Evolutionary conservation across 768 basidiomycete genomes (phyloP), one percentile per base, ranked within the genome.

Genomic region (Termitomyces sp.): DNA sequence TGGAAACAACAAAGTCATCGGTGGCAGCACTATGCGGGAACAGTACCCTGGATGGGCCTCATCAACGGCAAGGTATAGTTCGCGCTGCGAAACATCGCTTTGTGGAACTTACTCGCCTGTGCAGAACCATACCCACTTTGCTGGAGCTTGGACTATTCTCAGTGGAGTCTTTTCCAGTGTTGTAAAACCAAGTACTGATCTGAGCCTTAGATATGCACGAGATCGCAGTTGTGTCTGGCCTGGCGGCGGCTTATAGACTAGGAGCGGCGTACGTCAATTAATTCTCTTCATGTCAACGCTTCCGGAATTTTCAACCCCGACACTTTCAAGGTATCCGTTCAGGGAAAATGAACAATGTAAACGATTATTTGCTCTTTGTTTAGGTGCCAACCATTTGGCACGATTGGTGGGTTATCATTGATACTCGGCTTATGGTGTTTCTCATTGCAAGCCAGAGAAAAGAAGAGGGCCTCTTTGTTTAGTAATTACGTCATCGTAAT

Each of bases 1-100:
- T 79, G 77, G 78, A 79, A 79, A 62, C 78, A 79, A 62, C 77
- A 77, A 62, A 74, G 74, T 49, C 76, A 79, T 59, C 71, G 76
- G 22, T 79, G 77, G 77, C 76, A 78, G 62, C 73, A 74, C 55
- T 74, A 72, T 54, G 68, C 67, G 17, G 64, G 67, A 6, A 70
- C 69, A 3, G 70, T 74, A 17, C 72, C 72, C 12, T 70, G 69
- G 70, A 70, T 74, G 70, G 67, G 67, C 55, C 61, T 69, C 15
- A 69, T 74, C 44, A 74, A 73, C 48, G 70, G 68, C 40, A 69
- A 66, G 58, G 65, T 67, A 48, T 26, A 32, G 11, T 34, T 14
- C 45, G 2, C 9, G 24, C 30, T 32, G 32, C 14, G 26, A 21
- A 4, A 15, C 14, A 9, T 40, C 15, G 34, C 5, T 32, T 9